phyloP scores from a whole-genome alignment of 2,329 filamentous ascomycete genomes.

The Apiospora saccharicola region DNA sequence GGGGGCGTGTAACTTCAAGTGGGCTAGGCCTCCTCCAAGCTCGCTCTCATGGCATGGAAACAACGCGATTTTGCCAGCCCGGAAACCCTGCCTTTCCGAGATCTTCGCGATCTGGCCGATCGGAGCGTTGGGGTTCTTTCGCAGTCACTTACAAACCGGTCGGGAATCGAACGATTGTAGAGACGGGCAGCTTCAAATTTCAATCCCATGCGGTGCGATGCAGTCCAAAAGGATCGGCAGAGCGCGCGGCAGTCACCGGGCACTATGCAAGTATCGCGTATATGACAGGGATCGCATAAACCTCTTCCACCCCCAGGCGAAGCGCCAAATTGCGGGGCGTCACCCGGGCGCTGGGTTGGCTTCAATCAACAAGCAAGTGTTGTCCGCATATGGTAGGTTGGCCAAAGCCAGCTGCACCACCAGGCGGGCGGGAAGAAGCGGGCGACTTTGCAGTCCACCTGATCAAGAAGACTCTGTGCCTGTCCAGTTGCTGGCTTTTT shows the following conservation, averaged over 20 bases:
- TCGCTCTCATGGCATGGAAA: slow-evolving; percentile 13
- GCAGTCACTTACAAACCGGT: not conserved
- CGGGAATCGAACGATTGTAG: not conserved
- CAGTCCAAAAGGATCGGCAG: slow-evolving; percentile 2
- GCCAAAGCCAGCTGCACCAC: not conserved
- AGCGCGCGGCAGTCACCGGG: slow-evolving; percentile 4
- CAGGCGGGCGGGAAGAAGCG: not conserved
- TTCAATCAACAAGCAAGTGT: too few relatives aligned
- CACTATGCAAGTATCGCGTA: slow-evolving; percentile 11
- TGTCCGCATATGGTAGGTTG: not conserved
- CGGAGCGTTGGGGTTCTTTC: not conserved
- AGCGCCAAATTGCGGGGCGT: slow-evolving; percentile 7
- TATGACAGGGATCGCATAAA: not conserved
- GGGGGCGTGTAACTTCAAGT: not conserved
- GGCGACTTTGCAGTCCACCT: not conserved
- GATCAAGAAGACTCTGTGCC: not conserved
- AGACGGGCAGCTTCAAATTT: not conserved
- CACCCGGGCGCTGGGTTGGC: not conserved
- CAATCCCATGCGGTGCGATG: not conserved
- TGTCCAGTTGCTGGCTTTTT: not conserved
- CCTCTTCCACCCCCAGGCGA: not conserved
- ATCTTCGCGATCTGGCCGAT: not conserved
- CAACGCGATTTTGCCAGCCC: slow-evolving; percentile 6
- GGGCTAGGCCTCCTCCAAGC: not conserved
- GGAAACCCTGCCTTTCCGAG: not conserved